These are phyloP conservation scores for Spathaspora boniae DNA, from an alignment of 805 yeast species.

Conservation along the genomic window DNA sequence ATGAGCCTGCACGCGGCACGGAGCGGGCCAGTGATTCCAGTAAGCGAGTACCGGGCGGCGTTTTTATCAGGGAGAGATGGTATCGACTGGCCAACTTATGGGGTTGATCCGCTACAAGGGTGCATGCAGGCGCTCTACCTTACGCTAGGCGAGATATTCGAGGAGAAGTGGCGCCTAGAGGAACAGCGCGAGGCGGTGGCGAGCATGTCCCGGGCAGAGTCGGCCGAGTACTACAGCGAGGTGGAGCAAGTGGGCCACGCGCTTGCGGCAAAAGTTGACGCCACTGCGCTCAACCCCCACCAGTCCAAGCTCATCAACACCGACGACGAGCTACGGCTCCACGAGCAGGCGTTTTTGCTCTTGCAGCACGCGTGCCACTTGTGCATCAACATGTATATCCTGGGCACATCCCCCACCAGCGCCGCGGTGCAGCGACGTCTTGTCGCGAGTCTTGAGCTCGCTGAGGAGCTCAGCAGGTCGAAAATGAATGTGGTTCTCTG, in stretches of 20 bases:
- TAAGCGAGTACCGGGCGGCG: neutral
- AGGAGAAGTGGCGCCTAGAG: neutral
- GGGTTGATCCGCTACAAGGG: slow-evolving; percentile 1
- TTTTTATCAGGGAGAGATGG: too few species aligned
- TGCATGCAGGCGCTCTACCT: neutral
- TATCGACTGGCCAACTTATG: too few species aligned
- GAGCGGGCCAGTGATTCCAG: slow-evolving; percentile 1
- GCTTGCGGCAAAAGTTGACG: too few species aligned
- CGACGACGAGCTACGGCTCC: neutral
- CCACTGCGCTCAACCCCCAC: too few species aligned
- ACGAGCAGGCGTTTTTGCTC: neutral
- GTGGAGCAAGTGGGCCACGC: too few species aligned
- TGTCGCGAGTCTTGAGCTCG: neutral
- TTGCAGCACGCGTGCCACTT: slow-evolving; percentile 1
- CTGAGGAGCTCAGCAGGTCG: slow-evolving; percentile 1
- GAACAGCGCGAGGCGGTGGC: neutral
- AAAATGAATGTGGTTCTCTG: slow-evolving; percentile 1
- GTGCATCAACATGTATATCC: neutral
- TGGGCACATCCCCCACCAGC: neutral
- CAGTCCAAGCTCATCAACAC: neutral
- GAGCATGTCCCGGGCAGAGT: too few species aligned
- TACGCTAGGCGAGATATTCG: neutral
- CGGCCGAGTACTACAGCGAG: too few species aligned
- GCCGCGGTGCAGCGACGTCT: neutral
- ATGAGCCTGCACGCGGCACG: neutral